Evolutionary conservation across 73 alveolate species (phyloP).

Genomic region (Paramecium bursaria): DNA sequence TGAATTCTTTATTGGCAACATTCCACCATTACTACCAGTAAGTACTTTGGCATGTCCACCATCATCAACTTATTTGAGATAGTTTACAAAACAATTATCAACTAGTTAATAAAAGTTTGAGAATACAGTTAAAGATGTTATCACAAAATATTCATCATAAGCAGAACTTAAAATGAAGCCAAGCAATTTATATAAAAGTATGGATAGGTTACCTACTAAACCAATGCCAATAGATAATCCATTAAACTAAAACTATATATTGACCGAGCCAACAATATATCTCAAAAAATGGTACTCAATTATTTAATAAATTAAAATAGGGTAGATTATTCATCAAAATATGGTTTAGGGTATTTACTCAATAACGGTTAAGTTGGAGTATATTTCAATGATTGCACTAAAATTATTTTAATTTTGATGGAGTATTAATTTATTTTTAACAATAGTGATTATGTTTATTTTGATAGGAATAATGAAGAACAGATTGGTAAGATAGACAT

Average conservation of each 20-base stretch:
- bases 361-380: conserved; percentile 73
- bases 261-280: neutral
- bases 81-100: conserved; percentile 66
- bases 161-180: neutral
- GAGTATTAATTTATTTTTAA: neutral
- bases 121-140: conserved; percentile 18
- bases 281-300: conserved; percentile 22
- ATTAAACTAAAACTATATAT: conserved; percentile 5
- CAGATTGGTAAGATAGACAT: neutral
- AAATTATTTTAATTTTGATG: conserved; percentile 58
- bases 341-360: conserved; percentile 74
- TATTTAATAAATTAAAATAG: conserved; percentile 40
- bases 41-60: conserved; percentile 95
- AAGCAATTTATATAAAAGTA: conserved; percentile 33
- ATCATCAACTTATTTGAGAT: conserved; percentile 76
- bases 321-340: conserved; percentile 77
- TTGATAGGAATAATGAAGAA: conserved; percentile 80
- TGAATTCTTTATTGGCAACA: conserved; percentile 86
- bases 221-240: neutral
- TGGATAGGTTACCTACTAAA: conserved; percentile 43
- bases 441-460: conserved; percentile 3
- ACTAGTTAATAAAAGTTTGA: conserved; percentile 8
- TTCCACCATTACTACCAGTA: conserved; percentile 86
- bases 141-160: neutral
- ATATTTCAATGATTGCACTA: conserved; percentile 74